Percentiles rank a stretch among this genome's conserved stretches.
phyloP scores from a whole-genome alignment of 2,329 filamentous ascomycete species.

The Colletotrichum limetticola region DNA sequence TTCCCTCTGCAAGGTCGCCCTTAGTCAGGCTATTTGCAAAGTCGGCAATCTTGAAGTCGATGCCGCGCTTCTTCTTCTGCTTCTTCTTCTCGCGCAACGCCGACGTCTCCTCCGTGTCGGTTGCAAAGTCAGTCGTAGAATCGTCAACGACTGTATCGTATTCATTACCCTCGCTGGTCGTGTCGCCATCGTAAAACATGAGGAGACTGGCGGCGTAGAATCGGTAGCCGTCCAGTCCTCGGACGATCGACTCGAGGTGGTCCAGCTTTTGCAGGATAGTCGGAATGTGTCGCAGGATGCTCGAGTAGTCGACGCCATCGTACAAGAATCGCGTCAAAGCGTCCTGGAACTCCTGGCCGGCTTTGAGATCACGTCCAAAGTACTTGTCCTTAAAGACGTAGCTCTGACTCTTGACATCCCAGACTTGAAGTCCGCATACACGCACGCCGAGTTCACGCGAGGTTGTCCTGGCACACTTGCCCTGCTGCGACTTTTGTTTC shows the following conservation, averaged over 20 bases:
- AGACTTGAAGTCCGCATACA: constrained; percentile 95
- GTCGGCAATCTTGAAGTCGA: constrained; percentile 97
- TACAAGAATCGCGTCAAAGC: constrained; percentile 91
- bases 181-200: constrained; percentile 94
- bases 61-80: constrained; percentile 66
- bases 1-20: constrained; percentile 73
- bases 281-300: constrained; percentile 88
- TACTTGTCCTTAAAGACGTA: constrained; percentile 99
- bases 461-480: constrained; percentile 93
- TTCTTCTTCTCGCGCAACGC: constrained; percentile 51
- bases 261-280: constrained; percentile 85
- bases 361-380: constrained; percentile 88
- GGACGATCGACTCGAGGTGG: constrained; percentile 85
- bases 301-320: constrained; percentile 84
- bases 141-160: constrained; percentile 65
- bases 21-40: constrained; percentile 98
- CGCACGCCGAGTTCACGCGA: constrained; percentile 91
- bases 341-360: constrained; percentile 87
- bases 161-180: constrained; percentile 57
- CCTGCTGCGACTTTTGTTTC: constrained; percentile 91
- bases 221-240: constrained; percentile 83
- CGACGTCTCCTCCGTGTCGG: constrained; percentile 66
- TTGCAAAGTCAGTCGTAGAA: constrained; percentile 68
- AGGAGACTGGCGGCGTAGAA: constrained; percentile 96
- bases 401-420: constrained; percentile 84